Evolutionary conservation across 352 stramenopile species (phyloP), one percentile per base, ranked within the genome.

Genomic region (Pseudoperonospora humuli): DNA sequence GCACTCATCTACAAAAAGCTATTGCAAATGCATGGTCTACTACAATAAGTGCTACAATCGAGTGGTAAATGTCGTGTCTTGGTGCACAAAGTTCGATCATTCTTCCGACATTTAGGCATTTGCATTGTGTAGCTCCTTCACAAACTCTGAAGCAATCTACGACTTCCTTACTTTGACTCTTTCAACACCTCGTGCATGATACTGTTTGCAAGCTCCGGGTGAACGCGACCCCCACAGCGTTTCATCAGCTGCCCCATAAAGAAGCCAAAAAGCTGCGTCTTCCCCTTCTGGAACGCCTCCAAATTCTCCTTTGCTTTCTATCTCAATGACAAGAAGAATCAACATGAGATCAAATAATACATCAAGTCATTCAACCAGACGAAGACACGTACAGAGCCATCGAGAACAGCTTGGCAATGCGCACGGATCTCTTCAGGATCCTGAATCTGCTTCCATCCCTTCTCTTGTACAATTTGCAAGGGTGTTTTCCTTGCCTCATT

Each of bases 171-270:
- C n/a, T 8, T 54, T 29, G 43, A 43, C 15, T 62, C 37, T 10
- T 68, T 45, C 2, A 89, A 43, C 13, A 80, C 45, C 19, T 67
- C 37, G 48, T 77, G 68, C 70, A 89, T 81, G 41, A 81, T 70
- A 36, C 47, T 57, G 45, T 85, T 86, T 14, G 74, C 70, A 40
- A 62, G 70, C 53, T 86, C 75, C 4, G 77, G 80, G 45, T 97
- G 73, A 29, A 89, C 93, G 53, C 90, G 95, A 2, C 92, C 90
- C 35, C 75, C 59, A 48, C 80, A 94, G 3, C 62, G 61, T 57
- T 86, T 86, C 89, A 98, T 97, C 13, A 94, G 70, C 50, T 97
- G 92, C 7, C 93, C 93, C 27, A 96, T 76, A 56, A 97, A 97
- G 57, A 96, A 97, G 29, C 95, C 95, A 43, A 93, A 90, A 36